Evolutionary conservation across 2,329 filamentous ascomycete genomes (phyloP).

Genomic region (Trichoderma breve): DNA sequence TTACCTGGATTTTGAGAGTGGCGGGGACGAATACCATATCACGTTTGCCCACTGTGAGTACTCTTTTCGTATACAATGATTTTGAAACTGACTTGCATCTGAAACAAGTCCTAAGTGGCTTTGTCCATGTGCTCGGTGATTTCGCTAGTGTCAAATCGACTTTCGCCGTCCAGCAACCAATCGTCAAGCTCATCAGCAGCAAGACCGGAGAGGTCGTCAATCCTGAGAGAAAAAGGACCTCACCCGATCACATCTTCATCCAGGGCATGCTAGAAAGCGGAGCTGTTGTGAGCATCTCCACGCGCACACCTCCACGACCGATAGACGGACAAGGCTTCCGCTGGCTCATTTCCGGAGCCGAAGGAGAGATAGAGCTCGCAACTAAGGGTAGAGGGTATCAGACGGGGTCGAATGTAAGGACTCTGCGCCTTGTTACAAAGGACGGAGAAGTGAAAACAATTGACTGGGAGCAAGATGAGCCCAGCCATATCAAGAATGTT

Average conservation of each 20-base stretch:
- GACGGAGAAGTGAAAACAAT: conserved; percentile 29
- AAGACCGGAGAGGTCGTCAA: conserved; percentile 26
- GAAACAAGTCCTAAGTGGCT: conserved; percentile 23
- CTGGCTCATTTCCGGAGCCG: conserved; percentile 38
- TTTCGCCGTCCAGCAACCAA: conserved; percentile 27
- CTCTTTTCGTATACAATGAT: too few relatives aligned
- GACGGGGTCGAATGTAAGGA: conserved; percentile 22
- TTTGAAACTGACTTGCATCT: background rate
- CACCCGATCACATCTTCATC: conserved; percentile 35
- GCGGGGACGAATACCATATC: conserved; percentile 28
- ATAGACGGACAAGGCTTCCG: conserved; percentile 28
- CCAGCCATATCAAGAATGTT: conserved; percentile 83
- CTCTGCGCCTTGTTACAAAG: conserved; percentile 21
- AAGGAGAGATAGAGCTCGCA: conserved; percentile 34
- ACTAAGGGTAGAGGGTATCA: conserved; percentile 33
- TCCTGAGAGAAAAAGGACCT: conserved; percentile 27
- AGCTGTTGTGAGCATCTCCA: conserved; percentile 31
- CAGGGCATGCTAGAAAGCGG: conserved; percentile 33
- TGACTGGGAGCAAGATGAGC: conserved; percentile 48
- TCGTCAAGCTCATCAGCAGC: conserved; percentile 25
- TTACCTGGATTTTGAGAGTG: conserved; percentile 27
- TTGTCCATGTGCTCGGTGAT: background rate
- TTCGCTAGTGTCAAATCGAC: conserved; percentile 22
- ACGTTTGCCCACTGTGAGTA: conserved; percentile 18
- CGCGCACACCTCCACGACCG: conserved; percentile 22